Base-by-base conservation (phyloP, 257 asterid genomes). In the Fraxinus pennsylvanica region DNA sequence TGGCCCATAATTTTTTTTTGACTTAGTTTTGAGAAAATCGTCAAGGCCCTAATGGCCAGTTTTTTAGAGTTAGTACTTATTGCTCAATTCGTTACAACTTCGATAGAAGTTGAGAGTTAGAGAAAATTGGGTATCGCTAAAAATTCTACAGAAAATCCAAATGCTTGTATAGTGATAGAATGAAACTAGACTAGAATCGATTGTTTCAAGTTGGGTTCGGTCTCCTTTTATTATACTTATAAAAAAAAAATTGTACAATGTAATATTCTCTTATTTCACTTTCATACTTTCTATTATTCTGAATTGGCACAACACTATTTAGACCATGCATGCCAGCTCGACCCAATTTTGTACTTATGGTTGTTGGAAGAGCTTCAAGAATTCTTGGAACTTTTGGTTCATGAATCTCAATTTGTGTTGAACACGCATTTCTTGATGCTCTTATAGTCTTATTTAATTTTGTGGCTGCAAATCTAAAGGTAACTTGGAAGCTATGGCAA, bases 351-450 rank as follows among this genome's bases (percentile, higher is more conserved):
- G 9, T 22, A 5, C 29, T 39, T 3, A 2, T 71, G 36, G 57
- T 38, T 72, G 36, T 38, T 72, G 61, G 4, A 22, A 21, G 35
- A n/a, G 35, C 33, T 77, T 73, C 39, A 17, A 65, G 74, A 69
- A 21, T 47, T 78, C 22, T 25, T 50, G 70, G 22, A 77, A 17
- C 67, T 63, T 80, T 35, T 66, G 32, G 68, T 71, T 72, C 81
- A 77, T 82, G 81, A 72, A 67, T 54, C 32, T 72, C 27, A 8
- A 79, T 69, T 71, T 65, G 41, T 71, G 61, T 63, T 17, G 68
- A 35, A 72, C 74, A 52, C 73, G 36, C 76, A 27, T 79, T 70
- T 76, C 81, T 69, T 79, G 83, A 82, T 78, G 77, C 35, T 74
- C 74, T 73, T n/a, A n/a, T n/a, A n/a, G n/a, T n/a, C n/a, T n/a